Conservation (phyloP, 441 rosid species). For the Codiaeum variegatum region DNA sequence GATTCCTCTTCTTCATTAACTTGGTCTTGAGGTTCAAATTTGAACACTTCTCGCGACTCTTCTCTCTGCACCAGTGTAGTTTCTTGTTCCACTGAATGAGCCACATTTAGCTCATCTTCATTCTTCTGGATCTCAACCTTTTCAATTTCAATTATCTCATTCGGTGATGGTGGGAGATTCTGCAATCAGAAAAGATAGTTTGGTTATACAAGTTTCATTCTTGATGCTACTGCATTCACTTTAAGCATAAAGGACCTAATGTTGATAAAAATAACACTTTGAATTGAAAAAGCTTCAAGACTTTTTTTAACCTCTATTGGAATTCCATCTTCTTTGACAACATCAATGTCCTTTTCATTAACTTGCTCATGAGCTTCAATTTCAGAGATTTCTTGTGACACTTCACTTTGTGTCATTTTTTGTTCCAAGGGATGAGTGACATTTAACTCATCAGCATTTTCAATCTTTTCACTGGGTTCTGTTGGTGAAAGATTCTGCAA, state of each 20-base stretch:
- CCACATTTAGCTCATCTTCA: conserved; percentile 15
- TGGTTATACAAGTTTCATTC: neutral
- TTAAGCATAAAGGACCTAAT: neutral
- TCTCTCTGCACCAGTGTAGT: conserved; percentile 13
- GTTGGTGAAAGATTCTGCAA: conserved; percentile 23
- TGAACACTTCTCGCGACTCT: conserved; percentile 15
- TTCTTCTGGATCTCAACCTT: conserved; percentile 26
- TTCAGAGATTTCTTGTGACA: conserved; percentile 13
- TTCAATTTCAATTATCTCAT: conserved; percentile 21
- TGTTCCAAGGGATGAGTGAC: conserved; percentile 9
- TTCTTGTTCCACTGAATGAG: conserved; percentile 20
- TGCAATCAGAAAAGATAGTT: conserved; percentile 7
- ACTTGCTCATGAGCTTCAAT: conserved; percentile 27
- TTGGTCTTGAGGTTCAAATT: conserved; percentile 26
- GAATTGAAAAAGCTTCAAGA: conserved; percentile 22
- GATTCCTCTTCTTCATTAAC: conserved; percentile 23
- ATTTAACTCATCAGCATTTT: conserved; percentile 20
- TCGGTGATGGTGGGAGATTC: conserved; percentile 17
- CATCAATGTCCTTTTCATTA: conserved; percentile 15
- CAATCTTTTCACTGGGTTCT: conserved; percentile 22
- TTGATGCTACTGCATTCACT: neutral
- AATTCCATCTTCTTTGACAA: neutral
- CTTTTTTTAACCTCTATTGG: conserved; percentile 19
- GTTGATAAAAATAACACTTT: neutral
- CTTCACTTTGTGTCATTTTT: conserved; percentile 17